Conservation (phyloP, 2,329 filamentous ascomycete genomes). For the Mycocentrospora acerina region DNA sequence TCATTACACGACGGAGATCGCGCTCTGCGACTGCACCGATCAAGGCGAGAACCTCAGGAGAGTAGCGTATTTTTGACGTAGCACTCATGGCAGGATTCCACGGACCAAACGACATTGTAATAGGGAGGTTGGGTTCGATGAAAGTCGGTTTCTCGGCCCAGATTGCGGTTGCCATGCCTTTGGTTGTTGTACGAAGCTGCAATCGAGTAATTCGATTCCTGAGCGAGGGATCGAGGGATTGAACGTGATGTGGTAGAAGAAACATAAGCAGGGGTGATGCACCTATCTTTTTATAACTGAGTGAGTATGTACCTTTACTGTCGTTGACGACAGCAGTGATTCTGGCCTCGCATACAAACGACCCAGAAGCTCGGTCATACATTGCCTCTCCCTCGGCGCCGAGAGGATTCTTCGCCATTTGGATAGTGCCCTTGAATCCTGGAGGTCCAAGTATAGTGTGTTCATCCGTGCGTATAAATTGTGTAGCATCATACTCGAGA, state of each 20-base stretch:
- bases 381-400: slow-evolving; percentile 61
- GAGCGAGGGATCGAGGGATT: slow-evolving; percentile 67
- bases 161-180: slow-evolving; percentile 75
- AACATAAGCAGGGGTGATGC: slow-evolving; percentile 75
- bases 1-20: slow-evolving; percentile 77
- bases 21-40: slow-evolving; percentile 65
- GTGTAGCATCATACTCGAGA: slow-evolving; percentile 59
- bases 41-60: slow-evolving; percentile 55
- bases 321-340: slow-evolving; percentile 65
- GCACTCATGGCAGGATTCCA: slow-evolving; percentile 62
- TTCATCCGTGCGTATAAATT: slow-evolving; percentile 64
- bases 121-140: slow-evolving; percentile 71
- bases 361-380: slow-evolving; percentile 75
- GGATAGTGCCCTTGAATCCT: slow-evolving; percentile 75
- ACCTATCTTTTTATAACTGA: slow-evolving; percentile 73
- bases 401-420: slow-evolving; percentile 75
- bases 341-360: slow-evolving; percentile 66
- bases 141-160: slow-evolving; percentile 63
- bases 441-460: slow-evolving; percentile 64
- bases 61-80: slow-evolving; percentile 35
- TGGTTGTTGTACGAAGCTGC: slow-evolving; percentile 76
- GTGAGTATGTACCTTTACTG: slow-evolving; percentile 64
- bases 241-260: slow-evolving; percentile 80
- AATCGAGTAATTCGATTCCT: slow-evolving; percentile 54
- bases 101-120: slow-evolving; percentile 74